Percentiles rank a stretch among this genome's conserved stretches.
Evolutionary conservation across 192 early-diverging fungal genomes (phyloP).

Genomic region (Podila minutissima): DNA sequence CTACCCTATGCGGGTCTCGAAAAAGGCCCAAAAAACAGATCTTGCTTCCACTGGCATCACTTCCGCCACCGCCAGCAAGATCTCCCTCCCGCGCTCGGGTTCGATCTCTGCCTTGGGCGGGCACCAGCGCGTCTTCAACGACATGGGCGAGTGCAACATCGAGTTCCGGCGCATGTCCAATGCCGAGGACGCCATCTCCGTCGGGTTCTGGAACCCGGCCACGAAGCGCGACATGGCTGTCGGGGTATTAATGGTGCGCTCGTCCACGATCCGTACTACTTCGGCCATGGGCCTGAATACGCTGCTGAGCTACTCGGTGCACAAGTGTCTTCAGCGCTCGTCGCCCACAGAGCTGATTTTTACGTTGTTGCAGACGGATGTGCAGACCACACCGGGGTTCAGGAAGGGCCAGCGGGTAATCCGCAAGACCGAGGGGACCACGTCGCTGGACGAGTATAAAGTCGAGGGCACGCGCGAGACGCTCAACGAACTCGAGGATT

Average conservation of each 20-base stretch:
- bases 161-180: slow-evolving; percentile 48
- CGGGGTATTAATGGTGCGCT: slow-evolving; percentile 34
- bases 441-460: slow-evolving; percentile 41
- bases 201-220: slow-evolving; percentile 38
- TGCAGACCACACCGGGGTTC: slow-evolving; percentile 8
- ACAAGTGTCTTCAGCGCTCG: slow-evolving; percentile 21
- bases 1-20: slow-evolving; percentile 16
- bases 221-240: slow-evolving; percentile 36
- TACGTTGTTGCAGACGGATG: slow-evolving; percentile 38
- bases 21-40: slow-evolving; percentile 7
- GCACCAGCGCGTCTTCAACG: slow-evolving; percentile 17
- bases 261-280: slow-evolving; percentile 10
- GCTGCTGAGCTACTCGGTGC: neutral
- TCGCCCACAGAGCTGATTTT: slow-evolving; percentile 24
- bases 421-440: slow-evolving; percentile 22
- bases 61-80: neutral
- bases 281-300: slow-evolving; percentile 17
- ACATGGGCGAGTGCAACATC: slow-evolving; percentile 35
- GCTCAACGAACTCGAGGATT: slow-evolving; percentile 31
- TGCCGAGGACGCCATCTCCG: slow-evolving; percentile 20
- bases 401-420: slow-evolving; percentile 13
- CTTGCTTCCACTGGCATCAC: neutral
- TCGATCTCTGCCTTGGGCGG: slow-evolving; percentile 2
- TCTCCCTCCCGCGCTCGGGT: neutral
- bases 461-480: slow-evolving; percentile 17